Conservation (phyloP, 257 asterid genomes). For the Buddleja alternifolia region DNA sequence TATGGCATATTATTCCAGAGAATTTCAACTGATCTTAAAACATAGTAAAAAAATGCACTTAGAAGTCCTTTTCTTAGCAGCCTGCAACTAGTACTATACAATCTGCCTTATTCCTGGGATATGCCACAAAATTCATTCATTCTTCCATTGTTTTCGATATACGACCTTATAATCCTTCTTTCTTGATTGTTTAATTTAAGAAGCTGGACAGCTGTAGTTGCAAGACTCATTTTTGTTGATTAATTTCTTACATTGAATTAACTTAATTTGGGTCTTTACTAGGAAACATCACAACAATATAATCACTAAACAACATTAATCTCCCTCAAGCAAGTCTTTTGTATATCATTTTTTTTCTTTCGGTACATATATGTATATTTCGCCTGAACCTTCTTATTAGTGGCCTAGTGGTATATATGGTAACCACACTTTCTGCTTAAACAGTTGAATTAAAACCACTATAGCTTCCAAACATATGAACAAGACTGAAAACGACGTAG, state of each 20-base stretch:
- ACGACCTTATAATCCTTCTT: no score
- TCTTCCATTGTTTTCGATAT: no score
- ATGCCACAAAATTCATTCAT: neutral
- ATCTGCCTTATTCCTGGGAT: conserved; percentile 22
- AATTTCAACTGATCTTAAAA: neutral
- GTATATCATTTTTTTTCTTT: no score
- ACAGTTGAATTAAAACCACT: neutral
- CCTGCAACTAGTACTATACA: neutral
- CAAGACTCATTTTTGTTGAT: no score
- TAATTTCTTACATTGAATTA: conserved; percentile 16
- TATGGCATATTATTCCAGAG: neutral
- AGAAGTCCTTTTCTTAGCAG: neutral
- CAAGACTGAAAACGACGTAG: conserved; percentile 7
- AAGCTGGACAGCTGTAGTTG: no score
- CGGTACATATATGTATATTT: no score
- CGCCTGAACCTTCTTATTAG: no score
- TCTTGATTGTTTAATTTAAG: no score
- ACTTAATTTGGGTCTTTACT: conserved; percentile 18
- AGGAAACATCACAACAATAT: conserved; percentile 22
- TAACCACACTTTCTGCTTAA: neutral
- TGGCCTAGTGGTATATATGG: neutral
- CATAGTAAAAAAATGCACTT: neutral
- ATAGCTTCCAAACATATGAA: neutral
- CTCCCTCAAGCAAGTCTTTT: no score
- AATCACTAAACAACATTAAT: conserved; percentile 18